Evolutionary conservation across 2,329 filamentous ascomycete species (phyloP).

Genomic region (Alternaria sp.): DNA sequence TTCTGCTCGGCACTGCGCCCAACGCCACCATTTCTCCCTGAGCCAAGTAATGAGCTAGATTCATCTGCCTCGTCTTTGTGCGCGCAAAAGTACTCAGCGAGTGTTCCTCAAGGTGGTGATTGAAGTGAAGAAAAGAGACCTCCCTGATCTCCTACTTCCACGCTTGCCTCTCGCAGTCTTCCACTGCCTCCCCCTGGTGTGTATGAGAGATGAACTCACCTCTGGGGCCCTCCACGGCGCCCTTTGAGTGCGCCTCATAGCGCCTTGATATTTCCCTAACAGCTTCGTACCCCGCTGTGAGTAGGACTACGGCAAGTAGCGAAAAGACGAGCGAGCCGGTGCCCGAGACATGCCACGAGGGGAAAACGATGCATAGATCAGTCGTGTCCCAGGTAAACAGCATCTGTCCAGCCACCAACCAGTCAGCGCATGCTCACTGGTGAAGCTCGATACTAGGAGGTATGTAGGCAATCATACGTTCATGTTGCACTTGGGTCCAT

Average conservation of each 20-base stretch:
- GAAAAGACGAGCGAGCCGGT: conserved; percentile 80
- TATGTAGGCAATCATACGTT: conserved; percentile 68
- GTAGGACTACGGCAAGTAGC: conserved; percentile 78
- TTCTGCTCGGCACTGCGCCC: conserved; percentile 69
- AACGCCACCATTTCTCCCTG: conserved; percentile 69
- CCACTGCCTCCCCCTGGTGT: conserved; percentile 1
- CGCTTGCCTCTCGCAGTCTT: not conserved
- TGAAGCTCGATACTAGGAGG: conserved; percentile 8
- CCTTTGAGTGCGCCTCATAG: conserved; percentile 68
- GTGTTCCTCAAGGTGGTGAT: conserved; percentile 24
- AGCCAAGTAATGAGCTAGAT: conserved; percentile 73
- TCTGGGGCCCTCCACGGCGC: conserved; percentile 38
- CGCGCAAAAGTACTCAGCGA: conserved; percentile 41
- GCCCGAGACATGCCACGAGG: conserved; percentile 83
- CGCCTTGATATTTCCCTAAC: conserved; percentile 77
- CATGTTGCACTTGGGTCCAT: conserved; percentile 79
- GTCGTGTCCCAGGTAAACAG: conserved; percentile 95
- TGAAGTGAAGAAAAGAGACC: conserved; percentile 21
- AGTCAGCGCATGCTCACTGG: not conserved
- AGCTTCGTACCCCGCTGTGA: conserved; percentile 93
- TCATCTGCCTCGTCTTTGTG: conserved; percentile 50
- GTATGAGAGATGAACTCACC: conserved; percentile 38
- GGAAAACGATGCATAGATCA: conserved; percentile 96
- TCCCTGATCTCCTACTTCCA: conserved; percentile 16
- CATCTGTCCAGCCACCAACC: conserved; percentile 69